Evolutionary conservation across 1,284 basidiomycete species (phyloP).

Genomic region (Ceratobasidium sp.): DNA sequence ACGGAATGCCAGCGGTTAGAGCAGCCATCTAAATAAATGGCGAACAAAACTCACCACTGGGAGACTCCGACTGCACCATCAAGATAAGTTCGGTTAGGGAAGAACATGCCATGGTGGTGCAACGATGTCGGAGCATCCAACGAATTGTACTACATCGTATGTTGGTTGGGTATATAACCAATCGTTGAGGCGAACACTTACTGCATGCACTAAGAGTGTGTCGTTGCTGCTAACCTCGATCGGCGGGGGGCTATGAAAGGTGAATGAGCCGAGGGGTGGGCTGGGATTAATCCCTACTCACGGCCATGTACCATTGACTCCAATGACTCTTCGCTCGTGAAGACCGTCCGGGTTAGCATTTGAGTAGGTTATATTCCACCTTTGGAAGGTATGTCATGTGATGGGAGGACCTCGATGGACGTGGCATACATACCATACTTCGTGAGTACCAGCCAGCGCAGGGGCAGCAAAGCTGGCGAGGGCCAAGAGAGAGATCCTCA

Average conservation of each 20-base stretch:
- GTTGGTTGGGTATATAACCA: not conserved
- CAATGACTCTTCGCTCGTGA: constrained; percentile 77
- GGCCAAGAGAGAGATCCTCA: constrained; percentile 35
- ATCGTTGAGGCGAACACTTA: constrained; percentile 24
- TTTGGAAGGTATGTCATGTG: constrained; percentile 32
- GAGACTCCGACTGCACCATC: constrained; percentile 87
- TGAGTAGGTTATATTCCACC: constrained; percentile 80
- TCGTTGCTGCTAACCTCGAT: constrained; percentile 79
- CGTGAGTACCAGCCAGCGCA: constrained; percentile 44
- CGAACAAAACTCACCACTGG: constrained; percentile 71
- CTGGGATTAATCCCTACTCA: constrained; percentile 58
- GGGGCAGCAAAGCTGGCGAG: constrained; percentile 1
- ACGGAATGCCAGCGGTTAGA: not conserved
- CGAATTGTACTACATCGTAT: constrained; percentile 62
- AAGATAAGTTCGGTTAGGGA: constrained; percentile 85
- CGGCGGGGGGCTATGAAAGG: constrained; percentile 73
- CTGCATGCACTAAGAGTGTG: constrained; percentile 76
- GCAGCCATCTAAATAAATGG: not conserved
- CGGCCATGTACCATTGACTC: constrained; percentile 93
- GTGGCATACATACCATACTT: constrained; percentile 42
- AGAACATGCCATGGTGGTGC: constrained; percentile 94
- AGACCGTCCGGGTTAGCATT: constrained; percentile 81
- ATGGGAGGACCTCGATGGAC: not conserved
- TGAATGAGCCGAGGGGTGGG: not conserved
- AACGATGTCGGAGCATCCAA: constrained; percentile 71